phyloP scores from a whole-genome alignment of 257 asterid genomes.

The Craterostigma plantagineum region DNA sequence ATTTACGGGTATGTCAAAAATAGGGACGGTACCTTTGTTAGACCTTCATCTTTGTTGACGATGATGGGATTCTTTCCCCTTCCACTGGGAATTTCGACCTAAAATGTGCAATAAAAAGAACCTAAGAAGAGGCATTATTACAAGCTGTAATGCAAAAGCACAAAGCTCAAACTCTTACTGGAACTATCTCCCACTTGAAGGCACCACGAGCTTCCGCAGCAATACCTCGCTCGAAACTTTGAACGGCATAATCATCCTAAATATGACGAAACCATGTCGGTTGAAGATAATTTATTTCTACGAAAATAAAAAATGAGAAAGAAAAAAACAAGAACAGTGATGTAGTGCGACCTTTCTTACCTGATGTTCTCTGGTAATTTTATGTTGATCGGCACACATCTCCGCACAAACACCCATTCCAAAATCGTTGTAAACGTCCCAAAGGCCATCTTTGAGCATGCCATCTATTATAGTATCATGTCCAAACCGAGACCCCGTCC shows the following conservation, averaged over 20 bases:
- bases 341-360: no score
- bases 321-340: not conserved
- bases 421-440: constrained; percentile 91
- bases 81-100: constrained; percentile 69
- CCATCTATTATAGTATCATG: constrained; percentile 78
- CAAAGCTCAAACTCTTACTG: constrained; percentile 24
- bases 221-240: constrained; percentile 78
- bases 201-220: constrained; percentile 70
- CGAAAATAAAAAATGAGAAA: not conserved
- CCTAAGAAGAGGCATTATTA: not conserved
- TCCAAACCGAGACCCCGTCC: constrained; percentile 77
- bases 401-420: constrained; percentile 97
- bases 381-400: constrained; percentile 61
- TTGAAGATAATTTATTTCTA: not conserved
- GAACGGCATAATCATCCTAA: constrained; percentile 84
- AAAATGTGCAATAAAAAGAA: constrained; percentile 8
- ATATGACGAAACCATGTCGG: no score
- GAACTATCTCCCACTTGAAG: constrained; percentile 82
- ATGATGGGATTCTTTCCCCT: constrained; percentile 45
- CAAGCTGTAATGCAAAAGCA: not conserved
- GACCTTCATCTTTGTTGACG: constrained; percentile 68
- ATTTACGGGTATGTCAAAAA: not conserved
- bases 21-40: constrained; percentile 30
- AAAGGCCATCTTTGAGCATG: constrained; percentile 91
- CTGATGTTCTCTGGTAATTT: constrained; percentile 68